Percentiles rank a stretch among this genome's conserved stretches.
phyloP scores from a whole-genome alignment of 495 filamentous ascomycete genomes.

The Viridothelium virens region DNA sequence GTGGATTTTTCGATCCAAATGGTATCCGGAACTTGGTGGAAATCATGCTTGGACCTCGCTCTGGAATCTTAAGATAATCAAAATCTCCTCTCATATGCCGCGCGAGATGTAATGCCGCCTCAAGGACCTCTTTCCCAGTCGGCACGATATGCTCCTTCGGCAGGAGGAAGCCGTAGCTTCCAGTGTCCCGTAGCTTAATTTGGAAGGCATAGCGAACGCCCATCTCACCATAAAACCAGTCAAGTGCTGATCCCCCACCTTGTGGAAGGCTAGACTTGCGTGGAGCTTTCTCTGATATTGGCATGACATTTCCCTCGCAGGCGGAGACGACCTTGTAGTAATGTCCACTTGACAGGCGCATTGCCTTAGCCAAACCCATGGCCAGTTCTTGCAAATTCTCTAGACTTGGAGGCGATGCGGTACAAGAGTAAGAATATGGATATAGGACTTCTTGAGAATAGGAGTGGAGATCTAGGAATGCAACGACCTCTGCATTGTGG shows the following conservation, averaged over 20 bases:
- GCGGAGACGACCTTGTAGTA: conserved; percentile 75
- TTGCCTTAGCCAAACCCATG: conserved; percentile 82
- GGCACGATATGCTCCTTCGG: conserved; percentile 83
- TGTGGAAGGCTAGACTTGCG: conserved; percentile 41
- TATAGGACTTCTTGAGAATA: conserved; percentile 95
- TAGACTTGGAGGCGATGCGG: conserved; percentile 64
- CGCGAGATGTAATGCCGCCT: conserved; percentile 72
- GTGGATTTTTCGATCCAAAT: not conserved
- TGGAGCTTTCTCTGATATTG: conserved; percentile 14
- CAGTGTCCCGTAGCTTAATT: conserved; percentile 89
- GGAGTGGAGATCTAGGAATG: conserved; percentile 84
- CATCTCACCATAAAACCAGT: conserved; percentile 93
- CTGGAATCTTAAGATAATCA: conserved; percentile 15
- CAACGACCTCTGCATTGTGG: conserved; percentile 64
- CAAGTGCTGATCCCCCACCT: conserved; percentile 77
- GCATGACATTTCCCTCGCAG: conserved; percentile 68
- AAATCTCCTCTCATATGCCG: conserved; percentile 59
- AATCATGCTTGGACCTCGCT: not conserved
- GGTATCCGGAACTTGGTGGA: not conserved
- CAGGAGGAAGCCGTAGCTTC: conserved; percentile 88
- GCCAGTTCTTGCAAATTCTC: conserved; percentile 89
- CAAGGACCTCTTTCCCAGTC: conserved; percentile 77
- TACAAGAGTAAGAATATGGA: conserved; percentile 83
- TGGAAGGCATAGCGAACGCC: conserved; percentile 80
- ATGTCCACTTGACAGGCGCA: conserved; percentile 66